phyloP scores from a whole-genome alignment of 805 yeast species.

The Candida germanica region DNA sequence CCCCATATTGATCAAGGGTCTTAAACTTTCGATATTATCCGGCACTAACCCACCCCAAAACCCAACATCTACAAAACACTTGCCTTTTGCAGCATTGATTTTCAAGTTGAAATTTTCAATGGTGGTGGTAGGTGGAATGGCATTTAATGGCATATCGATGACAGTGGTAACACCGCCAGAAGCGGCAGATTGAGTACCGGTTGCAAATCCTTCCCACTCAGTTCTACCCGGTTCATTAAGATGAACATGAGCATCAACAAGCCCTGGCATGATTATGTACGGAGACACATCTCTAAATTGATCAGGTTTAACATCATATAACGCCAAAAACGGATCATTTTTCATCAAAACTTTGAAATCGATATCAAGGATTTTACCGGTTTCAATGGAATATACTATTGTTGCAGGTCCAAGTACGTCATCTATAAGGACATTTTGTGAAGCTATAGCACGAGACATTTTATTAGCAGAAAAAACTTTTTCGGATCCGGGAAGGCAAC shows the following conservation, averaged over 20 bases:
- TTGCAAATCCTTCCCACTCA: slow-evolving; percentile 98
- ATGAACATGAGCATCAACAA: slow-evolving; percentile 93
- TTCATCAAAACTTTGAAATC: slow-evolving; percentile 24
- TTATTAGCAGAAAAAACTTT: neutral
- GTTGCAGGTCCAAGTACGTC: slow-evolving; percentile 56
- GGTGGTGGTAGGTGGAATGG: slow-evolving; percentile 93
- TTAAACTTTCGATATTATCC: slow-evolving; percentile 61
- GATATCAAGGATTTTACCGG: slow-evolving; percentile 57
- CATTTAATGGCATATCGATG: slow-evolving; percentile 93
- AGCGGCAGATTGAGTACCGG: slow-evolving; percentile 93
- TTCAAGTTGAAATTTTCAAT: slow-evolving; percentile 71
- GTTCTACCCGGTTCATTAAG: slow-evolving; percentile 97
- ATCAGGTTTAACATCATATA: slow-evolving; percentile 37
- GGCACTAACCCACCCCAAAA: slow-evolving; percentile 98
- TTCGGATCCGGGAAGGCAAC: too few relatives aligned
- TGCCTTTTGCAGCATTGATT: slow-evolving; percentile 71
- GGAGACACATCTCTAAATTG: slow-evolving; percentile 59
- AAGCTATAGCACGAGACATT: slow-evolving; percentile 64
- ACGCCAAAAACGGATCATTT: slow-evolving; percentile 37
- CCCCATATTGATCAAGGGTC: slow-evolving; percentile 78
- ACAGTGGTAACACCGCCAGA: slow-evolving; percentile 96
- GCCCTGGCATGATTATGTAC: slow-evolving; percentile 74
- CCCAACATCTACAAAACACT: slow-evolving; percentile 90
- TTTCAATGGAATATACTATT: slow-evolving; percentile 50
- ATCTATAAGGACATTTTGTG: slow-evolving; percentile 53